phyloP scores from a whole-genome alignment of 2,329 filamentous ascomycete genomes.

The Fusarium anthophilum region DNA sequence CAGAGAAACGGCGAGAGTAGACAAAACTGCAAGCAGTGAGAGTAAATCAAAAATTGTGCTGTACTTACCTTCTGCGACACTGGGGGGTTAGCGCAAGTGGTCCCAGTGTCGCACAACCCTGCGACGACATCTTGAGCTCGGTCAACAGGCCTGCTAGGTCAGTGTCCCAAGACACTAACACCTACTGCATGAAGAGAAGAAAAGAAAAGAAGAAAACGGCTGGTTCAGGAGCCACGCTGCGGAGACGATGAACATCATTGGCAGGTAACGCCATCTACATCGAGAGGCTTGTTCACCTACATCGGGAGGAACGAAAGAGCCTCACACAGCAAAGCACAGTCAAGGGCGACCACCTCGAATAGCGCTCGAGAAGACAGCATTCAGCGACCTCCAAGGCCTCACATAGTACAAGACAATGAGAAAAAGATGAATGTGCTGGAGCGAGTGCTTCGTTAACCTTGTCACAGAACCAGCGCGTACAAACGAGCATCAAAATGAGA shows the following conservation, averaged over 20 bases:
- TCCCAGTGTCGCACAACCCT: not conserved
- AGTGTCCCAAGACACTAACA: too few species aligned
- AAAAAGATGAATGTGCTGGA: not conserved
- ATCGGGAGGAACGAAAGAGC: not conserved
- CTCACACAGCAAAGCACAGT: not conserved
- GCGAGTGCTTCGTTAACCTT: not conserved
- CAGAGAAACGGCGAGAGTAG: not conserved
- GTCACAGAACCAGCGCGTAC: too few species aligned
- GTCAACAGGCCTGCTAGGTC: too few species aligned
- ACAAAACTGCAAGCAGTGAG: slow-evolving; percentile 2
- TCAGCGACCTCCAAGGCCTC: too few species aligned
- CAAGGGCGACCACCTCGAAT: not conserved
- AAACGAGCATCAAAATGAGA: not conserved
- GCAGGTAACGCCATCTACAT: not conserved
- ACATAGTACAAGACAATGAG: not conserved
- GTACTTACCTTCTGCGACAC: not conserved
- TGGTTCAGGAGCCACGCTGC: not conserved
- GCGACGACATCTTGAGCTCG: not conserved
- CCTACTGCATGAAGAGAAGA: not conserved
- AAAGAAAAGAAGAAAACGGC: not conserved
- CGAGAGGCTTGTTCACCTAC: not conserved
- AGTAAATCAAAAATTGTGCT: not conserved
- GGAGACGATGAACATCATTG: not conserved
- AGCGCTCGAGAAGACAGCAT: not conserved
- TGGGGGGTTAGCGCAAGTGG: not conserved